phyloP scores from a whole-genome alignment of 371 early-diverging fungal species.

The Mucor ambiguus region DNA sequence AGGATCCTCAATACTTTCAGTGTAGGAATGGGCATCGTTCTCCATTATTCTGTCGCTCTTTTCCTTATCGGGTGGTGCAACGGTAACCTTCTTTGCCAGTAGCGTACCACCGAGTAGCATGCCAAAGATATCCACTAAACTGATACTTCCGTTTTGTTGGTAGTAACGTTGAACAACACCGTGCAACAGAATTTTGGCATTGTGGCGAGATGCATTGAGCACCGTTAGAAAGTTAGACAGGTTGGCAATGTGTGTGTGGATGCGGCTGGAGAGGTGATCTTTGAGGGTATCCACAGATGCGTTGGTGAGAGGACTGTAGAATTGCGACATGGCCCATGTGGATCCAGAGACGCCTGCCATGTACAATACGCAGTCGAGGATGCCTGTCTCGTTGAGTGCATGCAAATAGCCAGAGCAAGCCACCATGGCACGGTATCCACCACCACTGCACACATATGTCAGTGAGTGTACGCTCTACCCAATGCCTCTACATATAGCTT shows the following conservation, averaged over 20 bases:
- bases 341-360: conserved; percentile 63
- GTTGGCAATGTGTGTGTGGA: conserved; percentile 51
- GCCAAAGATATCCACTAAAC: conserved; percentile 74
- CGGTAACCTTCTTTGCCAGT: conserved; percentile 41
- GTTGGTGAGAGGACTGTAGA: conserved; percentile 32
- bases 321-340: conserved; percentile 58
- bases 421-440: conserved; percentile 76
- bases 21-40: conserved; percentile 64
- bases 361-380: conserved; percentile 64
- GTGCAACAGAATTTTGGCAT: conserved; percentile 50
- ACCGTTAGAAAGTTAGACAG: conserved; percentile 39
- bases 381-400: conserved; percentile 57
- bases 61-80: conserved; percentile 11
- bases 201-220: conserved; percentile 38
- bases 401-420: conserved; percentile 62
- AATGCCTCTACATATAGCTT: conserved; percentile 3
- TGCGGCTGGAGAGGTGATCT: conserved; percentile 36
- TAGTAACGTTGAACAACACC: conserved; percentile 57
- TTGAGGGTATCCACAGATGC: conserved; percentile 30
- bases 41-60: conserved; percentile 50
- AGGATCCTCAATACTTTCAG: conserved; percentile 45
- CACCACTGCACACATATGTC: conserved; percentile 52
- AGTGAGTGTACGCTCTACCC: not conserved
- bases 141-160: conserved; percentile 49
- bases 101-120: conserved; percentile 61